A percentile compares a stretch with the other conserved stretches of the same genome.
Conservation (phyloP, 2,329 filamentous ascomycete species). For the Neopestalotiopsis sp. region DNA sequence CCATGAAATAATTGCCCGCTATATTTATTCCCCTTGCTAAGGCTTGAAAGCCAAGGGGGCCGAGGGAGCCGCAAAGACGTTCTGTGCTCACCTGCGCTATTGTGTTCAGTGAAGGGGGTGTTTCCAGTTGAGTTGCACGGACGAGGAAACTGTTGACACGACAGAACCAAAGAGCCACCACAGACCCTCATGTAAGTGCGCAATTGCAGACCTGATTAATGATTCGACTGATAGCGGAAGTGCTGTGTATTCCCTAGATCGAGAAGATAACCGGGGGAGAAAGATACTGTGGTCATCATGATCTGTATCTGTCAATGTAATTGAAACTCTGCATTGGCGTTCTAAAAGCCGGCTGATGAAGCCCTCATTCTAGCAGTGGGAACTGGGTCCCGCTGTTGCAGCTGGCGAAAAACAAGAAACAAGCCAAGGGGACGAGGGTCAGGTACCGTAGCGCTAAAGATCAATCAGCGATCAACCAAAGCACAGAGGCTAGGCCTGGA, state of each 20-base stretch:
- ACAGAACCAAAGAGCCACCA: too few species aligned
- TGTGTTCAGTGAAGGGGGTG: not conserved
- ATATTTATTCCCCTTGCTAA: too few species aligned
- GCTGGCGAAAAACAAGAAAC: not conserved
- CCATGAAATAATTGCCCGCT: not conserved
- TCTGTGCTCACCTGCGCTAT: conserved; percentile 3
- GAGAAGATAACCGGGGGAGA: not conserved
- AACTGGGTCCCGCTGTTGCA: not conserved
- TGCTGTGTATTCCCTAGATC: too few species aligned
- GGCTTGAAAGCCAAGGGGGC: not conserved
- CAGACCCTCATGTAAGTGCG: too few species aligned
- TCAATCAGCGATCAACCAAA: not conserved
- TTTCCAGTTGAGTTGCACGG: not conserved
- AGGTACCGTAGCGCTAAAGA: not conserved
- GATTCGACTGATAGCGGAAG: too few species aligned
- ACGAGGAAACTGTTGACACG: not conserved
- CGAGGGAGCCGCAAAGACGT: not conserved
- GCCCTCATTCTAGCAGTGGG: not conserved
- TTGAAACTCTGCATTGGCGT: not conserved
- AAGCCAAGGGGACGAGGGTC: not conserved
- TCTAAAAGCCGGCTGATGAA: not conserved
- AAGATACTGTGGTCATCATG: not conserved
- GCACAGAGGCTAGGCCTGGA: not conserved
- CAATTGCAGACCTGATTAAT: too few species aligned
- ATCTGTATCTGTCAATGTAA: not conserved